Evolutionary conservation across 441 rosid genomes (phyloP).

Genomic region (Croton setiger): DNA sequence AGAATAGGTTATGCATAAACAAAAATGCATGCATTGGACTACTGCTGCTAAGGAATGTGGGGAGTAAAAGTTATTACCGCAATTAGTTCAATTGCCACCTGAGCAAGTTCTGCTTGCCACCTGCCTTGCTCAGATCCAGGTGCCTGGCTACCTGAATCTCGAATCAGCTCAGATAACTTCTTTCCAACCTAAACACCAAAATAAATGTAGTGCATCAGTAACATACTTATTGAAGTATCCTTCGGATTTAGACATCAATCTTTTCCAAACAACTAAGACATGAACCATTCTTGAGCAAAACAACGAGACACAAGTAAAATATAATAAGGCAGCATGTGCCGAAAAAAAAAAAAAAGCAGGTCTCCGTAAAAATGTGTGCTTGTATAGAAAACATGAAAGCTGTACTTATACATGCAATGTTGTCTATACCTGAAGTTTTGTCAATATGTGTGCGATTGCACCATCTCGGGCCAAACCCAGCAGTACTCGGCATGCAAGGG

Average conservation of each 20-base stretch:
- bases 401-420: neutral
- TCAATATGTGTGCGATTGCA: conserved; percentile 94
- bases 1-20: neutral
- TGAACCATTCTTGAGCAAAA: neutral
- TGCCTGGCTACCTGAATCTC: conserved; percentile 87
- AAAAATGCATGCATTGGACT: neutral
- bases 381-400: neutral
- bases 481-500: conserved; percentile 91
- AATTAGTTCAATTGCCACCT: conserved; percentile 95
- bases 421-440: conserved; percentile 83
- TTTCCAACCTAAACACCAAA: conserved; percentile 76
- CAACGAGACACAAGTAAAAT: neutral
- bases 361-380: neutral
- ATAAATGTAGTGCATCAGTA: conserved; percentile 9
- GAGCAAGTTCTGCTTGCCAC: conserved; percentile 98
- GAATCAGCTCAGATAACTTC: conserved; percentile 91
- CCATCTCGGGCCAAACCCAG: conserved; percentile 99
- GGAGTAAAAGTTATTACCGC: conserved; percentile 45
- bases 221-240: neutral
- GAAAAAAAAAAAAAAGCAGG: neutral
- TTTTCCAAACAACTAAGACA: conserved; percentile 1
- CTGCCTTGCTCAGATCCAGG: conserved; percentile 83
- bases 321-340: neutral
- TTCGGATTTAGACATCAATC: neutral
- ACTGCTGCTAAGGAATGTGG: neutral